These are phyloP conservation scores for Evansstolkia leycettana DNA, from an alignment of 495 filamentous ascomycete genomes.

Conservation along the genomic window DNA sequence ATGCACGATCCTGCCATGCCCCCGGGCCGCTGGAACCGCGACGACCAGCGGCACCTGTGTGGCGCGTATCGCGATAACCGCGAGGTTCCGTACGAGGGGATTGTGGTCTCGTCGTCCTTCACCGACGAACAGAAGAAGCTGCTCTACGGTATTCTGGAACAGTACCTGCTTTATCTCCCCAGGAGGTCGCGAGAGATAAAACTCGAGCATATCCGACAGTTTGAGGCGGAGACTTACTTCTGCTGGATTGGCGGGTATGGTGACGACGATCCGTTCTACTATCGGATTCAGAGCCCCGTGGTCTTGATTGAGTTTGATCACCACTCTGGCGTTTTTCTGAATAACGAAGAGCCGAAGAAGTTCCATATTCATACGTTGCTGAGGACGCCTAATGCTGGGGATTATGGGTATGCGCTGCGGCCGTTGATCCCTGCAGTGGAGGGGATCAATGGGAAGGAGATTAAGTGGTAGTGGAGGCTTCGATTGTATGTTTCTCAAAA, in stretches of 20 bases:
- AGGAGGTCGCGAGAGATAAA: slow-evolving; percentile 33
- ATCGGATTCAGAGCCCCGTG: slow-evolving; percentile 61
- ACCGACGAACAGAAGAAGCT: slow-evolving; percentile 32
- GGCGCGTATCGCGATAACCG: slow-evolving; percentile 69
- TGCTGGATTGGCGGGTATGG: slow-evolving; percentile 60
- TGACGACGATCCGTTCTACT: slow-evolving; percentile 62
- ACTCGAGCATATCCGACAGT: slow-evolving; percentile 35
- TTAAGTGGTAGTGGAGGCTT: slow-evolving; percentile 21
- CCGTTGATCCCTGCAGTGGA: slow-evolving; percentile 25
- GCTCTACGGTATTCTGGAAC: slow-evolving; percentile 41
- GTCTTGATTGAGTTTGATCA: slow-evolving; percentile 67
- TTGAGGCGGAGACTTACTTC: slow-evolving; percentile 58
- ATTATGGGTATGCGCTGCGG: slow-evolving; percentile 53
- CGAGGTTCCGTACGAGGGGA: slow-evolving; percentile 60
- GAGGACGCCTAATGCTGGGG: slow-evolving; percentile 58
- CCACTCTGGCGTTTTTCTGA: slow-evolving; percentile 67
- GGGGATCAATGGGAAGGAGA: slow-evolving; percentile 27
- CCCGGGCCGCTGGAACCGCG: slow-evolving; percentile 57
- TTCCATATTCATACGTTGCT: slow-evolving; percentile 67
- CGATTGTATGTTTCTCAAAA: no score
- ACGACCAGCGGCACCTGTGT: slow-evolving; percentile 61
- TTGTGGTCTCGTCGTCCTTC: slow-evolving; percentile 38
- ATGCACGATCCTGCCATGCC: slow-evolving; percentile 53
- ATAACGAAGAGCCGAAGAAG: slow-evolving; percentile 57
- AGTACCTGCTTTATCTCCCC: slow-evolving; percentile 56